phyloP scores from a whole-genome alignment of 805 yeast genomes.

The Sugiyamaella lignohabitans region DNA sequence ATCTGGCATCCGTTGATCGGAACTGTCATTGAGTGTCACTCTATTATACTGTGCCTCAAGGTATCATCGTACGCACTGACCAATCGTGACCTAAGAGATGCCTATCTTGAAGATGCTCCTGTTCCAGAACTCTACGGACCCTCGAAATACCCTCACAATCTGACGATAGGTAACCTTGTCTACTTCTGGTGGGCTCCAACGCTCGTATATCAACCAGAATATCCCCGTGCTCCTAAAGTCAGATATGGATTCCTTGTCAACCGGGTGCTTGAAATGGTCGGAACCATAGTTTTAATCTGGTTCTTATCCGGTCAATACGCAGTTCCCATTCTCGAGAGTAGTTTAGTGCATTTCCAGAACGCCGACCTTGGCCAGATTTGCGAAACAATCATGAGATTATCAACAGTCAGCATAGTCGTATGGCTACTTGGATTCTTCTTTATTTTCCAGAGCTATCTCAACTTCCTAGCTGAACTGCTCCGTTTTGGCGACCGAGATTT shows the following conservation, averaged over 20 bases:
- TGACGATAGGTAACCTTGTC: slow-evolving; percentile 32
- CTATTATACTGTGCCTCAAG: slow-evolving; percentile 38
- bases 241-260: slow-evolving; percentile 31
- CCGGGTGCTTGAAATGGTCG: slow-evolving; percentile 34
- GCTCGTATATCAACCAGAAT: slow-evolving; percentile 43
- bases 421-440: slow-evolving; percentile 41
- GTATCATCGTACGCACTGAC: slow-evolving; percentile 39
- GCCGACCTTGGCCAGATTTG: slow-evolving; percentile 24
- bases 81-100: slow-evolving; percentile 39
- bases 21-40: slow-evolving; percentile 36
- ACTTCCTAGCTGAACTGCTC: slow-evolving; percentile 40
- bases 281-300: slow-evolving; percentile 31
- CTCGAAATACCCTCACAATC: slow-evolving; percentile 36
- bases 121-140: slow-evolving; percentile 32
- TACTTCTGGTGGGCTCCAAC: slow-evolving; percentile 44
- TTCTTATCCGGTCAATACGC: slow-evolving; percentile 39
- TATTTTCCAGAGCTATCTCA: slow-evolving; percentile 38
- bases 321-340: slow-evolving; percentile 37
- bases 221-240: slow-evolving; percentile 34
- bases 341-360: slow-evolving; percentile 27
- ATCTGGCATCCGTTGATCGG: slow-evolving; percentile 41
- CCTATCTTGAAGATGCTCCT: slow-evolving; percentile 22
- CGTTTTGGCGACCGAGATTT: slow-evolving; percentile 42
- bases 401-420: slow-evolving; percentile 36
- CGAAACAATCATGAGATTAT: slow-evolving; percentile 36